Conservation (phyloP, 768 basidiomycete genomes). For the Rhodosporidiobolus sp. region DNA sequence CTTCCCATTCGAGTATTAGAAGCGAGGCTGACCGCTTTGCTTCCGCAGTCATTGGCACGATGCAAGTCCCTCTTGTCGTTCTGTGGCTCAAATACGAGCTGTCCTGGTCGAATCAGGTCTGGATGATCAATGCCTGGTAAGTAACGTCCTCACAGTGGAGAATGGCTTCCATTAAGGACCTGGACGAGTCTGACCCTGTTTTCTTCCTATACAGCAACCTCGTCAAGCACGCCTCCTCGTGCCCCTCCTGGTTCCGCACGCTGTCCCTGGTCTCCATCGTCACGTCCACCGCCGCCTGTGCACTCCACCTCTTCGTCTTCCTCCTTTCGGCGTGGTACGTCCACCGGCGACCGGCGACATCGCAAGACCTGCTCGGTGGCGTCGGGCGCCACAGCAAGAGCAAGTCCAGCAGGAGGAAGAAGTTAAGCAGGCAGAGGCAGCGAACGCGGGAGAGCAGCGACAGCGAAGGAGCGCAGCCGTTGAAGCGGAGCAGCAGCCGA, state of each 20-base stretch:
- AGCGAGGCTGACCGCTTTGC: no score
- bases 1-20: not conserved
- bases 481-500: no score
- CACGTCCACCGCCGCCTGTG: not conserved
- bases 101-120: not conserved
- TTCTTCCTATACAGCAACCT: not conserved
- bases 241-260: conserved; percentile 5
- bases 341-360: conserved; percentile 1
- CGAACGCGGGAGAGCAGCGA: not conserved
- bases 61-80: conserved; percentile 25
- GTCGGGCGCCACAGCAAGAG: not conserved
- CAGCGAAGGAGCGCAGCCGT: not conserved
- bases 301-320: conserved; percentile 14
- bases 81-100: conserved; percentile 25
- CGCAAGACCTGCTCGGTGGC: not conserved
- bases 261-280: conserved; percentile 2
- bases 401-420: not conserved
- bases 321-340: conserved; percentile 13
- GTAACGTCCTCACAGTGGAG: not conserved
- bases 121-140: conserved; percentile 21
- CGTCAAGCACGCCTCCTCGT: not conserved
- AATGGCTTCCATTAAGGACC: not conserved
- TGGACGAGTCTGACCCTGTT: not conserved
- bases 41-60: conserved; percentile 9
- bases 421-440: not conserved